Base-by-base conservation (phyloP, 108 stramenopile genomes). In the Stephanodiscus triporus region DNA sequence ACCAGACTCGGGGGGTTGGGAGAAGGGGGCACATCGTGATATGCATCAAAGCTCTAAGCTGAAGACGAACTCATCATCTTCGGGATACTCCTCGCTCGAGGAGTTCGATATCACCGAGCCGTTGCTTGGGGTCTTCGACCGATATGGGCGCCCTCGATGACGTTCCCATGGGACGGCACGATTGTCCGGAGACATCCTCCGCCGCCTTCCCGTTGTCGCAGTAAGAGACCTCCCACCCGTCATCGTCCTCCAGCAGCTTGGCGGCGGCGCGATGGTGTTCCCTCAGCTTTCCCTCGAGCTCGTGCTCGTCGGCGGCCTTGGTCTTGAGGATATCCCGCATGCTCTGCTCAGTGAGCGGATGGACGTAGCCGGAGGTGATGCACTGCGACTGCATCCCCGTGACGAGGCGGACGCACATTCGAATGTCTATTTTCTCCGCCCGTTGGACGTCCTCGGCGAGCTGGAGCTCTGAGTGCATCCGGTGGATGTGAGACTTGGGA, bases 341-440 rank as follows among this genome's bases (percentile, higher is more conserved):
- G 60, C 59, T 72, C 71, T 72, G 40, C 23, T 32, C 22, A 3
- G 71, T 72, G 6, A 26, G 71, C 0, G 71, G 61, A 58, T 72
- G 61, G 50, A 61, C 71, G 49, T 61, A 58, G 0, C 71, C 59
- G 36, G 57, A 58, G 43, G 10, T 40, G 40, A 59, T 17, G 58
- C 58, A 59, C 47, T 73, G 59, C 8, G 24, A 20, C 19, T 49
- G 61, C 72, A 80, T 80, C 17, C 78, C 78, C 29, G 22, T 38
- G 22, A 80, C 66, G 40, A 80, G 66, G 22, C 78, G 78, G 17
- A 71, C 78, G 54, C 72, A 80, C 78, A 80, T 80, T 16, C 70
- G 72, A 1, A 63, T 48, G 48, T 80, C 78, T 43, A 53, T 37
- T 66, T 68, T 73, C 40, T 80, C 78, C 37, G 78, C 78, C 23